Conservation (phyloP, 2,329 filamentous ascomycete species). For the Fusarium luffae region DNA sequence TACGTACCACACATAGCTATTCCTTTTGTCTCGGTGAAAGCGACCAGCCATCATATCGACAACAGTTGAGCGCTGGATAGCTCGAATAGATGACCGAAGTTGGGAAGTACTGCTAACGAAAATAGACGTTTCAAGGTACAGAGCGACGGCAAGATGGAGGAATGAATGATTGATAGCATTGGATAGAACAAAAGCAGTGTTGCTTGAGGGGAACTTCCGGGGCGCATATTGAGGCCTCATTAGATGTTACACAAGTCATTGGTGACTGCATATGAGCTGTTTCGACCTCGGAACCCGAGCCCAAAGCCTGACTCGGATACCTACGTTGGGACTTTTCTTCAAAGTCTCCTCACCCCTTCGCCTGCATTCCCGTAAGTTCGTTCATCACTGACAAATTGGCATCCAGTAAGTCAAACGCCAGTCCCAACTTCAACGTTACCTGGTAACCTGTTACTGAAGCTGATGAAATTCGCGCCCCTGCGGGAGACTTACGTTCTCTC, state of each 20-base stretch:
- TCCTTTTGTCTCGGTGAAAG: no score
- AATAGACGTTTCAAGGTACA: no score
- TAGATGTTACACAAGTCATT: background rate
- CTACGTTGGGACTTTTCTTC: no score
- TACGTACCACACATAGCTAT: no score
- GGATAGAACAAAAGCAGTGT: no score
- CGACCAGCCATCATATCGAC: background rate
- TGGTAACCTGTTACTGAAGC: background rate
- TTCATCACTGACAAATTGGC: background rate
- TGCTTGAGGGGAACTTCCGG: background rate
- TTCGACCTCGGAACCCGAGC: background rate
- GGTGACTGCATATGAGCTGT: background rate
- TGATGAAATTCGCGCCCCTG: background rate
- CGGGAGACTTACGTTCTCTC: background rate
- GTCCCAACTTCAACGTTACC: background rate
- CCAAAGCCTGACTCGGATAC: no score
- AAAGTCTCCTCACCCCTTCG: background rate
- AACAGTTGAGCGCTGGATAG: background rate
- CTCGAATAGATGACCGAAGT: no score
- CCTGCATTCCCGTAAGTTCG: background rate
- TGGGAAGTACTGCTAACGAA: no score
- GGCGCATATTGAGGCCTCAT: no score
- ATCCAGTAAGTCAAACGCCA: background rate
- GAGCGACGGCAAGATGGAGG: no score
- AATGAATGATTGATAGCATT: no score